Evolutionary conservation across 192 early-diverging fungal genomes (phyloP), one percentile per base, ranked within the genome.

Genomic region (Entomortierella chlamydospora): DNA sequence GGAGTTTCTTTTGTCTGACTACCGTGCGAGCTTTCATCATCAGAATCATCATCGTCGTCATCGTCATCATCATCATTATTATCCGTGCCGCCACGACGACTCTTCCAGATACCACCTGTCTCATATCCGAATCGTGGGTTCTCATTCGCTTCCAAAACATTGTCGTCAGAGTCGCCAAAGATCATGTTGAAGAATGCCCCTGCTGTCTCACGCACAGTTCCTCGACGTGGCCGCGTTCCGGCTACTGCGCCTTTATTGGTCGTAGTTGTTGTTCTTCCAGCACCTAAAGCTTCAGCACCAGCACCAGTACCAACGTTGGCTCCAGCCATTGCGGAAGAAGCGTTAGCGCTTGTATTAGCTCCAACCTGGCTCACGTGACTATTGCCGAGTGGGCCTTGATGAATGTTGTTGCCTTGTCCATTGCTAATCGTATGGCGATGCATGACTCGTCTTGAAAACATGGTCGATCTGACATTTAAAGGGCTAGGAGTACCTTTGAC

Each of bases 151-250:
- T 64, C 76, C 57, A 79, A 15, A 18, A 68, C 63, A 43, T 70
- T 55, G 28, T 78, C 67, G 0, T 78, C 72, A 43, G 41, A 51
- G 37, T 78, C 76, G 0, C 76, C 76, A 70, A 79, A 79, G 34
- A 79, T 64, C 76, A 79, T 70, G 52, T 64, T 79, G 29, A 79
- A 79, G 57, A 79, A 79, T 10, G 76, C 76, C 12, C 76, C 76
- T 26, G 76, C 76, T 13, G 58, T 60, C 17, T 63, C 68, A 9
- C 67, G 49, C 1, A 52, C 51, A 25, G 34, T 29, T 12, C 22
- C 10, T 4, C 2, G 11, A 34, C 31, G 53, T 57, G 25, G 60
- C 17, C 18, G 63, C 30, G 23, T 10, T 37, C 34, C 34, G 5
- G 10, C 34, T 37, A 37, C 34, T 37, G 34, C 4, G 10, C 57